Evolutionary conservation across 768 basidiomycete species (phyloP).

Genomic region (Pseudohyphozyma bogoriensis): DNA sequence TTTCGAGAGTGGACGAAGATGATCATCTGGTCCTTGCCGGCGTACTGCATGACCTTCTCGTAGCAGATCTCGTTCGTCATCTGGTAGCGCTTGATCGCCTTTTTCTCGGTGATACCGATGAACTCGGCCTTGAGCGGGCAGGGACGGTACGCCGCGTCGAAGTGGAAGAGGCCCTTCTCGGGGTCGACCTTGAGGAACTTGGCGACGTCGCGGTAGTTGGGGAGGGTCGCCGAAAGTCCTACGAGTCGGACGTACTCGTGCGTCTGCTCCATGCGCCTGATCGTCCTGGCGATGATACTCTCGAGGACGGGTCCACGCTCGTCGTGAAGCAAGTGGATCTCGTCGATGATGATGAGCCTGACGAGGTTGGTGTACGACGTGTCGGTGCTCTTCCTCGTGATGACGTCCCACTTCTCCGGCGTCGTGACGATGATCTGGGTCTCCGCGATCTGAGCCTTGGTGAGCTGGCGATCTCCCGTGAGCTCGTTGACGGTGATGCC

Average conservation of each 20-base stretch:
- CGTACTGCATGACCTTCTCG: constrained; percentile 78
- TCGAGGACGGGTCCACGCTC: constrained; percentile 96
- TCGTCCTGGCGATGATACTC: constrained; percentile 76
- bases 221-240: constrained; percentile 92
- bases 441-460: constrained; percentile 90
- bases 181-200: constrained; percentile 91
- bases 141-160: constrained; percentile 86
- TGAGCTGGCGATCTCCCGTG: constrained; percentile 96
- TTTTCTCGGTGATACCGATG: constrained; percentile 96
- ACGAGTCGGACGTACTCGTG: constrained; percentile 85
- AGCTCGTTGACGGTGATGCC: constrained; percentile 86
- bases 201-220: constrained; percentile 96
- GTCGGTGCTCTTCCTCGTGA: constrained; percentile 94
- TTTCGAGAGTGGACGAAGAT: constrained; percentile 98
- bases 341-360: constrained; percentile 91
- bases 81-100: constrained; percentile 96
- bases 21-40: constrained; percentile 77
- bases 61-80: constrained; percentile 99
- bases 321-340: constrained; percentile 94
- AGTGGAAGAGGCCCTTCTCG: constrained; percentile 88
- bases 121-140: constrained; percentile 94
- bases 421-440: constrained; percentile 98
- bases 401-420: constrained; percentile 99
- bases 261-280: constrained; percentile 89
- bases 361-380: constrained; percentile 95